These are phyloP conservation scores for Paramarasmius palmivorus DNA, from an alignment of 1,284 basidiomycete species.

Conservation along the genomic window DNA sequence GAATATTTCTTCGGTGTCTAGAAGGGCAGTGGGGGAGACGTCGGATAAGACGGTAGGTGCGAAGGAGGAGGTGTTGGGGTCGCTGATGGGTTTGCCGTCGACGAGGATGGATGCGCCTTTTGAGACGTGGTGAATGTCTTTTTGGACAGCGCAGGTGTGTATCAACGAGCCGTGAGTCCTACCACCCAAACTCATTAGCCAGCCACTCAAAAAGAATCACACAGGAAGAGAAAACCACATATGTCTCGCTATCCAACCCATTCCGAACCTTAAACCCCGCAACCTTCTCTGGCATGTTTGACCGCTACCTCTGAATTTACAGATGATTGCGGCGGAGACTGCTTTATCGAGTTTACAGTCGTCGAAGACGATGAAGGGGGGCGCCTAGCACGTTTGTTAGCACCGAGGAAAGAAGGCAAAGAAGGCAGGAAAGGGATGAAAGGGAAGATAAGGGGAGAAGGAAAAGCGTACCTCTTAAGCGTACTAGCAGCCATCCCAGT, in stretches of 20 bases:
- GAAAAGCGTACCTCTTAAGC: conserved; percentile 90
- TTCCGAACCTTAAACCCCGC: conserved; percentile 88
- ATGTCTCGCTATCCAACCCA: conserved; percentile 79
- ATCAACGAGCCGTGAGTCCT: conserved; percentile 96
- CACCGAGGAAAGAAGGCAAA: too few relatives aligned
- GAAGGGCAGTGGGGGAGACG: conserved; percentile 66
- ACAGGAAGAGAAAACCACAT: too few relatives aligned
- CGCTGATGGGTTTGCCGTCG: conserved; percentile 73
- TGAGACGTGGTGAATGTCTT: conserved; percentile 82
- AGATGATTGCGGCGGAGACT: conserved; percentile 83
- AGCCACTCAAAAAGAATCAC: too few relatives aligned
- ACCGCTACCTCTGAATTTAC: conserved; percentile 92
- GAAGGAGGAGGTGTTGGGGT: conserved; percentile 71
- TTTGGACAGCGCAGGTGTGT: conserved; percentile 82
- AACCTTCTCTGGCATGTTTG: conserved; percentile 91
- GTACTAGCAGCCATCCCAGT: conserved; percentile 84
- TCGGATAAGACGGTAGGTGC: conserved; percentile 89
- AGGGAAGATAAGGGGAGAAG: too few relatives aligned
- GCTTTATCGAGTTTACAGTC: conserved; percentile 95
- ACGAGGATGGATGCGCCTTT: conserved; percentile 87
- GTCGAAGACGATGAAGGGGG: conserved; percentile 95
- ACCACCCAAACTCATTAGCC: too few relatives aligned
- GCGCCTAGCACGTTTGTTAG: too few relatives aligned
- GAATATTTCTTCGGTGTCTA: conserved; percentile 85
- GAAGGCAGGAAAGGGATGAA: too few relatives aligned